Evolutionary conservation across 2,329 filamentous ascomycete species (phyloP), one percentile per base, ranked within the genome.

Genomic region (Exutisphaerella laricina): DNA sequence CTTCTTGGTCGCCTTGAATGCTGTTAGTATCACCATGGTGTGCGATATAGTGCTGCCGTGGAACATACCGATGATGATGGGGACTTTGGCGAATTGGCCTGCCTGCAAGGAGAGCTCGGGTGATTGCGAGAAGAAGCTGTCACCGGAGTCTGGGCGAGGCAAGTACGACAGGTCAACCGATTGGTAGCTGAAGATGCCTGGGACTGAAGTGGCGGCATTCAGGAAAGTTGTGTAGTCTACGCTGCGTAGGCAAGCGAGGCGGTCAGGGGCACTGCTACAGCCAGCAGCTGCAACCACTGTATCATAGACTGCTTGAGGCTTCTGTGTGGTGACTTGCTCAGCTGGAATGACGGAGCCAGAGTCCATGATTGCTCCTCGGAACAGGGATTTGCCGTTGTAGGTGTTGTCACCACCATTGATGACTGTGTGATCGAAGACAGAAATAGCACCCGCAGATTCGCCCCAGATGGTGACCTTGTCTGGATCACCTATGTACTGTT

Each of bases 1-100:
- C 85, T 67, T 89, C 84, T 62, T 88, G 83, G 58, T 87, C 76
- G 30, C 85, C 84, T n/a, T n/a, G n/a, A n/a, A n/a, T n/a, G n/a
- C n/a, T n/a, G n/a, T n/a, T n/a, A n/a, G n/a, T n/a, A n/a, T n/a
- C n/a, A n/a, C n/a, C n/a, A n/a, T n/a, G n/a, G n/a, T n/a, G n/a
- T n/a, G n/a, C n/a, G n/a, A n/a, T n/a, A n/a, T n/a, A n/a, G n/a
- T n/a, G n/a, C n/a, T n/a, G n/a, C n/a, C n/a, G n/a, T n/a, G n/a
- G n/a, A n/a, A n/a, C n/a, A n/a, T n/a, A n/a, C 85, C 84, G 30
- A 84, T 74, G 41, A 83, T 80, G 59, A 81, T 43, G 67, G 68
- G 33, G 63, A 60, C 13, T 67, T 48, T 9, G 63, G 68, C 18
- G 59, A 61, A 46, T 66, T 61, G 28, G 63, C 54, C n/a, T 68